A percentile compares a stretch with the other conserved stretches of the same genome.
These are phyloP conservation scores for Artemisia annua DNA, from an alignment of 129 eudicot species.

Conservation along the genomic window DNA sequence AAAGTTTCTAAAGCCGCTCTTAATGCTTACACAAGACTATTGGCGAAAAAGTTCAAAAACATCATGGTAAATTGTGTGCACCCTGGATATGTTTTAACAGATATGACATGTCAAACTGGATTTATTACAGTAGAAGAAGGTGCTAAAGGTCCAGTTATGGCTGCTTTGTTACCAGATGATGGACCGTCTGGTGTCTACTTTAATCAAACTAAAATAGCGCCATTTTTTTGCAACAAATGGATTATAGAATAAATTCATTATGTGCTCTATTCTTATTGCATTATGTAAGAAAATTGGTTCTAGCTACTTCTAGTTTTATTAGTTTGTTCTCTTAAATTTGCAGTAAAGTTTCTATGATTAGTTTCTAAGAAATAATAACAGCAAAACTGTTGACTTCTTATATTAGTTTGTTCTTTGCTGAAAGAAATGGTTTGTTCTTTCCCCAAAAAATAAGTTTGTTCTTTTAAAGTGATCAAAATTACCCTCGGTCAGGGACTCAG, in stretches of 20 bases:
- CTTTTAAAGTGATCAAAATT: no score
- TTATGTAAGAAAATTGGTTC: background rate
- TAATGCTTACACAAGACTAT: conserved; percentile 7
- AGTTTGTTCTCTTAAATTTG: no score
- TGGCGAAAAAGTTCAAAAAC: conserved; percentile 1
- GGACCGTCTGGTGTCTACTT: conserved; percentile 3
- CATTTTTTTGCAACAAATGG: conserved; percentile 43
- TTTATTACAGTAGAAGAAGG: background rate
- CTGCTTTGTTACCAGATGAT: conserved; percentile 1
- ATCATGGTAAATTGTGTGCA: background rate
- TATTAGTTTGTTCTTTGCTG: no score
- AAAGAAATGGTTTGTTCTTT: no score
- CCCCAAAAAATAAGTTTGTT: no score
- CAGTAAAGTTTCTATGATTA: no score
- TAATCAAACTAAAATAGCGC: conserved; percentile 36
- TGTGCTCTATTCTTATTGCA: background rate
- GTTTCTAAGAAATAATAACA: no score
- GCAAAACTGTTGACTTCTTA: no score
- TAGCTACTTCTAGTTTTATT: no score
- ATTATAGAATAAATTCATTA: background rate
- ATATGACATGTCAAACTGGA: conserved; percentile 8
- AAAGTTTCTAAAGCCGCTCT: conserved; percentile 15
- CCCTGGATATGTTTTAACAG: background rate
- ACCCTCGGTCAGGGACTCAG: no score
- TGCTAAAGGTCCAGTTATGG: conserved; percentile 16